These are phyloP conservation scores for Gastrolobium villosum DNA, from an alignment of 306 rosid genomes.

Conservation along the genomic window DNA sequence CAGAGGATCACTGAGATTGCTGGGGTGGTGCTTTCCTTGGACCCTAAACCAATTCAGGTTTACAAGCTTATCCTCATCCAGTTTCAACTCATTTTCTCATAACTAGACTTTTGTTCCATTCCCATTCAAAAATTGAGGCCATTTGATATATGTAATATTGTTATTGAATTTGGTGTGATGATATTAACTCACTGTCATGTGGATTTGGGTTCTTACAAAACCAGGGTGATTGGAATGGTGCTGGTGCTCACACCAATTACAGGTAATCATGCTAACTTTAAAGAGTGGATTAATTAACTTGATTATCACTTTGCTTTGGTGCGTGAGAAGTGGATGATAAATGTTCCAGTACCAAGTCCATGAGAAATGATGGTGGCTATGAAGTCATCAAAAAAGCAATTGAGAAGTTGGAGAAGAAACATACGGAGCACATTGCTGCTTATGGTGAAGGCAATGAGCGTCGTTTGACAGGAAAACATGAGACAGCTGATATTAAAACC, in stretches of 20 bases:
- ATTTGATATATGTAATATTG: not conserved
- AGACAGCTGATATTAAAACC: slow-evolving; percentile 79
- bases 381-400: slow-evolving; percentile 84
- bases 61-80: not conserved
- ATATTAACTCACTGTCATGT: not conserved
- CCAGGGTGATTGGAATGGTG: slow-evolving; percentile 97
- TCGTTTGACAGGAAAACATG: slow-evolving; percentile 87
- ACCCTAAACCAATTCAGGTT: slow-evolving; percentile 92
- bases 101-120: not conserved
- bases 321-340: not conserved
- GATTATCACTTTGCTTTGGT: not conserved
- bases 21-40: slow-evolving; percentile 81
- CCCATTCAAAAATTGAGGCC: not conserved
- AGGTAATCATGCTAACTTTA: slow-evolving; percentile 59
- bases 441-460: slow-evolving; percentile 97
- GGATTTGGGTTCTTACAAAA: not conserved
- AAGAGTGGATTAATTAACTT: not conserved
- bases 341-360: slow-evolving; percentile 78
- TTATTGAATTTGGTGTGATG: not conserved
- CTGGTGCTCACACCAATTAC: slow-evolving; percentile 97
- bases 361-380: slow-evolving; percentile 80
- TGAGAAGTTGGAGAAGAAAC: slow-evolving; percentile 72
- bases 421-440: slow-evolving; percentile 88
- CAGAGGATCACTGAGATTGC: slow-evolving; percentile 95
- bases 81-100: not conserved